A percentile compares a stretch with the other conserved stretches of the same genome.
These are phyloP conservation scores for Ganoderma lucidum DNA, from an alignment of 1,284 basidiomycete species.

Conservation along the genomic window DNA sequence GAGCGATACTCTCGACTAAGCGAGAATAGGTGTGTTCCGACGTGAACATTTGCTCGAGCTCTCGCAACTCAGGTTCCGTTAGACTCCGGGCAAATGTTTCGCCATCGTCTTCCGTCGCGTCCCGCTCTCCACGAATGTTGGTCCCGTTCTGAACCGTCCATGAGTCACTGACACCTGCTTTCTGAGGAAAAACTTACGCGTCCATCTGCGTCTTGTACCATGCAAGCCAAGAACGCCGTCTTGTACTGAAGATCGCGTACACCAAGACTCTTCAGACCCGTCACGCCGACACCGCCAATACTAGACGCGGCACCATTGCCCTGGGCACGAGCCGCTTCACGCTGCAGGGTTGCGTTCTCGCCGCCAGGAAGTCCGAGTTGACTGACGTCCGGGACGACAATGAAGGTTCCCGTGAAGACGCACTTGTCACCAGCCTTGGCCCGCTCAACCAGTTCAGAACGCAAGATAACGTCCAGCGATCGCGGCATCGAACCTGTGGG, in stretches of 20 bases:
- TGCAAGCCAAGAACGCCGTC: slow-evolving; percentile 98
- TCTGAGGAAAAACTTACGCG: slow-evolving; percentile 60
- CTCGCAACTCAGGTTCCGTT: slow-evolving; percentile 94
- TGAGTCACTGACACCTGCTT: not conserved
- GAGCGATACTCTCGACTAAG: slow-evolving; percentile 94
- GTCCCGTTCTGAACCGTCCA: slow-evolving; percentile 67
- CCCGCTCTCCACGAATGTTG: slow-evolving; percentile 89
- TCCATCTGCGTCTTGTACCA: slow-evolving; percentile 92
- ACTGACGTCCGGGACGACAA: slow-evolving; percentile 98
- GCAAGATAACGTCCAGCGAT: slow-evolving; percentile 93
- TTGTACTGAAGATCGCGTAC: slow-evolving; percentile 98
- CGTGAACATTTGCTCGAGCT: slow-evolving; percentile 94
- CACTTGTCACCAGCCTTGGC: slow-evolving; percentile 99
- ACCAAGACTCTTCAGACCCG: slow-evolving; percentile 93
- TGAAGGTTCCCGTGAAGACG: slow-evolving; percentile 97
- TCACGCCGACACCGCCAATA: slow-evolving; percentile 88
- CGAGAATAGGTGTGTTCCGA: slow-evolving; percentile 94
- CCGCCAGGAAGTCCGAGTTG: slow-evolving; percentile 96
- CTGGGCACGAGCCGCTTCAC: slow-evolving; percentile 80
- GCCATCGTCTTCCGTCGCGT: slow-evolving; percentile 78
- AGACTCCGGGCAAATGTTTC: slow-evolving; percentile 88
- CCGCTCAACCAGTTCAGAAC: slow-evolving; percentile 94
- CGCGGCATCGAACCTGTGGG: slow-evolving; percentile 99
- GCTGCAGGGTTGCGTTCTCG: slow-evolving; percentile 89
- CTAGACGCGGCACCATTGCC: slow-evolving; percentile 67